Base-by-base conservation (phyloP, 805 yeast species). In the Spathaspora arborariae region DNA sequence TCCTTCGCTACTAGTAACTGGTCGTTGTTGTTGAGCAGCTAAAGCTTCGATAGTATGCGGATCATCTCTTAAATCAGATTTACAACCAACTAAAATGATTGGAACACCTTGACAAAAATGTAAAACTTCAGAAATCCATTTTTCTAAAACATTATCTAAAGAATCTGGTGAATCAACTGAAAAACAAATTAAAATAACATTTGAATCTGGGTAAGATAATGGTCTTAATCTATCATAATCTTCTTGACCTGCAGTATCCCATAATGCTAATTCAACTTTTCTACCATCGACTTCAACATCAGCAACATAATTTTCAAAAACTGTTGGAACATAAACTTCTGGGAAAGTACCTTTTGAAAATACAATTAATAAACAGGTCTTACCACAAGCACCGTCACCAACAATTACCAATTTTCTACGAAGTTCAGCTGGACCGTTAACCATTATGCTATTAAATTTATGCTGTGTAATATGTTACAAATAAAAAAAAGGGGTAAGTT, bases 231-330 rank as follows among this genome's bases (percentile, higher is more conserved):
- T 86, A 69, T 89, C 96, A 65, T 90, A 90, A 75, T 91, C 97
- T 76, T 90, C 97, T 80, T 90, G 97, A 55, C 97, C 97, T 47
- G 97, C 96, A 56, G 97, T 90, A 89, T 90, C 97, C 97, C 97
- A 90, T 56, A 90, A 76, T 6, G 96, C 96, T 68, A 90, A 76
- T 67, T 91, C 96, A 49, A 92, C 97, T 52, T 65, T 70, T 67
- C 76, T 70, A 36, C 75, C 75, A 49, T 71, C 76, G 35, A 70
- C 96, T 54, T 70, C 75, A 48, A 92, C 97, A 67, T 90, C 97
- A 41, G 97, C 96, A 59, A 92, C 97, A 69, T 92, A 94, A 76
- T 91, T 94, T 68, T 92, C 98, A 62, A 92, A 92, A 51, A 92
- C 98, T 20, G 97, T 89, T 63, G 97, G 97, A 42, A 90, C 96